phyloP scores from a whole-genome alignment of 768 basidiomycete species.

The Boletus bicolor region DNA sequence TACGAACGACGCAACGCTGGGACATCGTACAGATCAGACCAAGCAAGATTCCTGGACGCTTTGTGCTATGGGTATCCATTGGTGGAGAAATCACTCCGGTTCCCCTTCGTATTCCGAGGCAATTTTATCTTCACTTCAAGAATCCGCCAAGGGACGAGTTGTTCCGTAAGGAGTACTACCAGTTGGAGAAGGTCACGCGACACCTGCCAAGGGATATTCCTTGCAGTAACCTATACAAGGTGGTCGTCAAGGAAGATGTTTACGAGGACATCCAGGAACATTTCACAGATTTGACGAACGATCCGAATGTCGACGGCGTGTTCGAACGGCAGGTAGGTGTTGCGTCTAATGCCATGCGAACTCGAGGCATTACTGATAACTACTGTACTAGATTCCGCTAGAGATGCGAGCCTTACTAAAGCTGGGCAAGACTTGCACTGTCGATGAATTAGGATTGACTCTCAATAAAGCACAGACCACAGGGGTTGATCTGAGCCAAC shows the following conservation, averaged over 20 bases:
- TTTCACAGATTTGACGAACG: slow-evolving; percentile 89
- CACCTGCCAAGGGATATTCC: slow-evolving; percentile 78
- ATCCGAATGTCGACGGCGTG: slow-evolving; percentile 92
- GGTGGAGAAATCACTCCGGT: slow-evolving; percentile 77
- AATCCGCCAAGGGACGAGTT: slow-evolving; percentile 57
- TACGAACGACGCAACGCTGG: slow-evolving; percentile 71
- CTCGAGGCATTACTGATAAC: background rate
- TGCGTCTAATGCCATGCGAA: background rate
- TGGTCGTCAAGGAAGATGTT: slow-evolving; percentile 77
- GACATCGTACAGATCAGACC: slow-evolving; percentile 89
- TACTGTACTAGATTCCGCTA: slow-evolving; percentile 64
- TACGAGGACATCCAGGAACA: slow-evolving; percentile 86
- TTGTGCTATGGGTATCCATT: slow-evolving; percentile 82
- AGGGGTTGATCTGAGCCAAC: slow-evolving; percentile 80
- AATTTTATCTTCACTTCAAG: slow-evolving; percentile 92
- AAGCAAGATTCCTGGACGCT: slow-evolving; percentile 75
- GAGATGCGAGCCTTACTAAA: slow-evolving; percentile 76
- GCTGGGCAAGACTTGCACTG: slow-evolving; percentile 78
- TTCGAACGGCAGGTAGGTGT: slow-evolving; percentile 82
- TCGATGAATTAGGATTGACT: slow-evolving; percentile 63
- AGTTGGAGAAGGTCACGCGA: slow-evolving; percentile 67
- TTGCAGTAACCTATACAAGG: slow-evolving; percentile 76
- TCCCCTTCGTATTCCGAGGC: slow-evolving; percentile 80
- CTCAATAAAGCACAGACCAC: slow-evolving; percentile 78
- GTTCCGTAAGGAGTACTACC: slow-evolving; percentile 69